Conservation (phyloP, 1,139 yeast genomes). For the Saccharomyces hybrid region DNA sequence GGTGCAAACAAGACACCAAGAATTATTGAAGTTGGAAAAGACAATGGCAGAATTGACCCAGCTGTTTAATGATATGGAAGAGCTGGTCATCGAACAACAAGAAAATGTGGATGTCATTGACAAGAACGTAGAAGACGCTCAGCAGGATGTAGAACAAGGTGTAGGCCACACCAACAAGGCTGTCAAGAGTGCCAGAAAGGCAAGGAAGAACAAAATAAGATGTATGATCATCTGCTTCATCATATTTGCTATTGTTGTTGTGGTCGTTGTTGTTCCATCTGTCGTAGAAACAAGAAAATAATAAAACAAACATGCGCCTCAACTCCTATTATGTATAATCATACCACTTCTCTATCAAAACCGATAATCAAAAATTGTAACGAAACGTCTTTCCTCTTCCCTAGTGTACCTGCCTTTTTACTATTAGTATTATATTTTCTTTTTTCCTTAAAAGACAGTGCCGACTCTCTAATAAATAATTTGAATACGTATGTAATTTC, state of each 20-base stretch:
- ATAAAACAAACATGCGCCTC: neutral
- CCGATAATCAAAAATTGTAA: neutral
- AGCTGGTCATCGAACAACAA: slow-evolving; percentile 92
- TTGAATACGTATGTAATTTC: neutral
- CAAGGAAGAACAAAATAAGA: slow-evolving; percentile 88
- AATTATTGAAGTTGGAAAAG: slow-evolving; percentile 86
- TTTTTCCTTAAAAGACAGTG: neutral
- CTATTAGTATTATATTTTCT: neutral
- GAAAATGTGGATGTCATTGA: slow-evolving; percentile 78
- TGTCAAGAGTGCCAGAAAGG: slow-evolving; percentile 76
- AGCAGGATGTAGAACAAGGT: slow-evolving; percentile 86
- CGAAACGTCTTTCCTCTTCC: neutral
- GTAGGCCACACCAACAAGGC: slow-evolving; percentile 92
- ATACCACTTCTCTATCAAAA: neutral
- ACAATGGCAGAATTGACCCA: slow-evolving; percentile 94
- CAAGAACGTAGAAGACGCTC: slow-evolving; percentile 73
- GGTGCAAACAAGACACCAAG: slow-evolving; percentile 93
- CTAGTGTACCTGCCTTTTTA: neutral
- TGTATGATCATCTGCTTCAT: slow-evolving; percentile 61
- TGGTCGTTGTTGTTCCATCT: slow-evolving; percentile 48
- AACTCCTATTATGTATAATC: neutral
- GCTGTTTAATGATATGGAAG: slow-evolving; percentile 93
- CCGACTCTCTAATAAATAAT: neutral
- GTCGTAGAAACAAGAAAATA: slow-evolving; percentile 22
- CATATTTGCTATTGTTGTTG: slow-evolving; percentile 57